A percentile compares a stretch with the other conserved stretches of the same genome.
phyloP scores from a whole-genome alignment of 2,329 filamentous ascomycete species.

The Malbranchea zuffiana region DNA sequence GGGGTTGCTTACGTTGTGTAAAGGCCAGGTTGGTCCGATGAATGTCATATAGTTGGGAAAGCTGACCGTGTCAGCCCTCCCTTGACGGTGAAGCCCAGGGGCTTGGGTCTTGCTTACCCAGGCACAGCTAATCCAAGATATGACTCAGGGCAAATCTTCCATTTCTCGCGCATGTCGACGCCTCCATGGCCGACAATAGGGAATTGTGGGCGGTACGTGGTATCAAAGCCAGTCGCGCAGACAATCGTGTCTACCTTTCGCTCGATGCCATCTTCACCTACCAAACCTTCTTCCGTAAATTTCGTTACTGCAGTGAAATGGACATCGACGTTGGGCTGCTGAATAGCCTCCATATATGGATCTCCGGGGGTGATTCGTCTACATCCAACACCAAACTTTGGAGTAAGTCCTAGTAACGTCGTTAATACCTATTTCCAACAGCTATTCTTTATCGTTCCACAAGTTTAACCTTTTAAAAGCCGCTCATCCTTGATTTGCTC shows the following conservation, averaged over 20 bases:
- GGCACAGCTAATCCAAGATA: slow-evolving; percentile 20
- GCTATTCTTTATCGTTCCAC: neutral
- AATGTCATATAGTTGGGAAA: slow-evolving; percentile 29
- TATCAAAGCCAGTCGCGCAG: slow-evolving; percentile 28
- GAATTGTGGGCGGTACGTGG: slow-evolving; percentile 21
- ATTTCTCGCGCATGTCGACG: slow-evolving; percentile 20
- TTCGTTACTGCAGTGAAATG: slow-evolving; percentile 24
- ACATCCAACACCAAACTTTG: slow-evolving; percentile 30
- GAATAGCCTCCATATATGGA: slow-evolving; percentile 42
- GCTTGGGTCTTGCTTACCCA: slow-evolving; percentile 13
- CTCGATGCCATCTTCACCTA: slow-evolving; percentile 15
- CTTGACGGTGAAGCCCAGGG: slow-evolving; percentile 16
- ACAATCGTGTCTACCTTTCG: slow-evolving; percentile 22
- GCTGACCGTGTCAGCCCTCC: slow-evolving; percentile 16
- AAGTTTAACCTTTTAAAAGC: slow-evolving; percentile 32
- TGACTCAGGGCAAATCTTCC: slow-evolving; percentile 16
- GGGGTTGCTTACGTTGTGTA: slow-evolving; percentile 33
- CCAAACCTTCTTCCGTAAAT: slow-evolving; percentile 24
- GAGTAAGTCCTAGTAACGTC: slow-evolving; percentile 13
- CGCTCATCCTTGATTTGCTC: slow-evolving; percentile 43
- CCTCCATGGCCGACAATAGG: slow-evolving; percentile 19
- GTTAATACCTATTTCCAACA: neutral
- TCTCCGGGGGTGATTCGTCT: slow-evolving; percentile 41
- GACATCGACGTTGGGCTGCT: slow-evolving; percentile 28
- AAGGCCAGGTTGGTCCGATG: slow-evolving; percentile 29